phyloP scores from a whole-genome alignment of 2,329 filamentous ascomycete genomes.

The Penicillium brevicompactum region DNA sequence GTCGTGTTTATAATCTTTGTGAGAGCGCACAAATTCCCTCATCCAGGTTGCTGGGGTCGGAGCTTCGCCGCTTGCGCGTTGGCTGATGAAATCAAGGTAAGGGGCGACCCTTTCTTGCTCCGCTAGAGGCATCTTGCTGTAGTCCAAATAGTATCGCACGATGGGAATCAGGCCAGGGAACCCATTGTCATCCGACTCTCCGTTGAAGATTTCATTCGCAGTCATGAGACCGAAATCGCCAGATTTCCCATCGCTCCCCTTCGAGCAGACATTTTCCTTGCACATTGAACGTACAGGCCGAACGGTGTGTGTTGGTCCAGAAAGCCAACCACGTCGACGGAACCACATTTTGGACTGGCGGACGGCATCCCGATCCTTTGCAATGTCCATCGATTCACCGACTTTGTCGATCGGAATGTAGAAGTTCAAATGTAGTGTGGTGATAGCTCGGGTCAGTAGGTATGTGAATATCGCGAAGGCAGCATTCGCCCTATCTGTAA shows the following conservation, averaged over 20 bases:
- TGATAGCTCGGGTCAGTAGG: conserved; percentile 80
- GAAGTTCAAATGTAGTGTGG: conserved; percentile 85
- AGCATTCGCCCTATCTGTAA: conserved; percentile 92
- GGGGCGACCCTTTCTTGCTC: conserved; percentile 5
- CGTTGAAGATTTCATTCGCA: conserved; percentile 16
- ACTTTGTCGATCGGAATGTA: conserved; percentile 82
- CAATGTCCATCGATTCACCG: conserved; percentile 89
- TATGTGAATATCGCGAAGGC: conserved; percentile 92
- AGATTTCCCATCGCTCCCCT: background rate
- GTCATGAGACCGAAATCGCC: conserved; percentile 8
- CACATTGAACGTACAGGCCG: background rate
- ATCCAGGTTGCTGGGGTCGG: conserved; percentile 19
- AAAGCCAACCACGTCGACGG: conserved; percentile 77
- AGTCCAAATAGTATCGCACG: conserved; percentile 12
- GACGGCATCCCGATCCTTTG: conserved; percentile 77
- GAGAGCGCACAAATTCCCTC: conserved; percentile 12
- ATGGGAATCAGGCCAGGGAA: conserved; percentile 16
- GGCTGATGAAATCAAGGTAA: conserved; percentile 14
- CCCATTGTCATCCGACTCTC: conserved; percentile 1
- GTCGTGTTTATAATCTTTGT: conserved; percentile 14
- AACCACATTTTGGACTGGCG: conserved; percentile 79
- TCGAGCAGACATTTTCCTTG: background rate
- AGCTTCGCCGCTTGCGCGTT: conserved; percentile 12
- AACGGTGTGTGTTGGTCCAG: background rate
- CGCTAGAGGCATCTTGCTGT: background rate